Percentiles rank a stretch among this genome's conserved stretches.
phyloP scores from a whole-genome alignment of 1,139 yeast genomes.

The Kodamaea ohmeri region DNA sequence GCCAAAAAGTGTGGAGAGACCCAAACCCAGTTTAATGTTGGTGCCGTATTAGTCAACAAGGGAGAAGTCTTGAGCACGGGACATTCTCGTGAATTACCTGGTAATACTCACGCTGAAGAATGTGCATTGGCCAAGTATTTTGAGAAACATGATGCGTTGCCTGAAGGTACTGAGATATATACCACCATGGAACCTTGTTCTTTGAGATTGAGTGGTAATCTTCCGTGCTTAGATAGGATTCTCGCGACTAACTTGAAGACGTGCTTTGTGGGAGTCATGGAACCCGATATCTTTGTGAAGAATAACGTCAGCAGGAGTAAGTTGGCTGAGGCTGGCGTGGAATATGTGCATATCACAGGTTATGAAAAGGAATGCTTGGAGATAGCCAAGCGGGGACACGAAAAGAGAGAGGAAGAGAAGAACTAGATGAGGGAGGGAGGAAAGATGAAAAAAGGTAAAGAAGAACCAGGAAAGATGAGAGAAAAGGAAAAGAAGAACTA shows the following conservation, averaged over 20 bases:
- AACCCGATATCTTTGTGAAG: conserved; percentile 84
- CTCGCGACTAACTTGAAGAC: conserved; percentile 56
- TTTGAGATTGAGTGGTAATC: conserved; percentile 80
- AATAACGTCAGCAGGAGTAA: conserved; percentile 64
- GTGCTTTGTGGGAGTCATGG: conserved; percentile 88
- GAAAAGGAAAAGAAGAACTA: not conserved
- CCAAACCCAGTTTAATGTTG: conserved; percentile 87
- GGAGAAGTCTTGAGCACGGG: conserved; percentile 74
- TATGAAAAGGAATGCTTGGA: conserved; percentile 68
- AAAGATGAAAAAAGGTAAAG: not conserved
- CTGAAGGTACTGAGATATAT: conserved; percentile 76
- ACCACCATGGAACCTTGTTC: conserved; percentile 99
- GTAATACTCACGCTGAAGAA: conserved; percentile 98
- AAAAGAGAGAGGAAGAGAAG: conserved; percentile 25
- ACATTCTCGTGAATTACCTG: conserved; percentile 84
- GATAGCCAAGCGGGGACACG: conserved; percentile 80
- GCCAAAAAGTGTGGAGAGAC: conserved; percentile 85
- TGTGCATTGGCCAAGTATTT: conserved; percentile 83
- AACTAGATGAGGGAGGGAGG: conserved; percentile 11
- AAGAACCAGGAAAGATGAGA: not conserved
- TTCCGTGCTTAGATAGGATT: conserved; percentile 84
- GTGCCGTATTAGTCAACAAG: conserved; percentile 75
- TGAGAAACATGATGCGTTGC: conserved; percentile 25
- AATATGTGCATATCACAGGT: conserved; percentile 80
- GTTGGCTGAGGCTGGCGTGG: conserved; percentile 56